phyloP scores from a whole-genome alignment of 2,329 filamentous ascomycete species.

The Mariannaea elegans region DNA sequence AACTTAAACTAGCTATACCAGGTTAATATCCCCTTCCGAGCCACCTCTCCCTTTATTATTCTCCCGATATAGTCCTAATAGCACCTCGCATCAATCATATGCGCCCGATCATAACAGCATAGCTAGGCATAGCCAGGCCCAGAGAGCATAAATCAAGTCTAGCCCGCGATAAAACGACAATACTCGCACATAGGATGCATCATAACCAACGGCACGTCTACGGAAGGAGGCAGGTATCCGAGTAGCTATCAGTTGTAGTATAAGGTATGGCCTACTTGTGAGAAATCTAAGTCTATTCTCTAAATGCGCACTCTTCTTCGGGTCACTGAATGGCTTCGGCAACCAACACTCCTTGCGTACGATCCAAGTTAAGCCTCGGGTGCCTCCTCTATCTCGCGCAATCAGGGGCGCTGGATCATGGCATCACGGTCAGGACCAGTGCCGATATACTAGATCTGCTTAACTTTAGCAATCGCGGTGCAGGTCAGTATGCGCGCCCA shows the following conservation, averaged over 20 bases:
- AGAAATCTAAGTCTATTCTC: conserved; percentile 23
- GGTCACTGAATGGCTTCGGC: conserved; percentile 20
- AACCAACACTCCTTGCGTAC: conserved; percentile 22
- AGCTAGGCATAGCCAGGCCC: conserved; percentile 3
- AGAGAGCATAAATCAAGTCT: conserved; percentile 12
- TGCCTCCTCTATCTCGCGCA: conserved; percentile 18
- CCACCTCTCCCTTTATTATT: conserved; percentile 7
- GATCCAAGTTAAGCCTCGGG: conserved; percentile 21
- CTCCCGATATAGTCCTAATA: conserved; percentile 4
- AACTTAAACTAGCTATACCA: conserved; percentile 4
- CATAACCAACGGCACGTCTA: conserved; percentile 8
- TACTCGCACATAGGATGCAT: conserved; percentile 15
- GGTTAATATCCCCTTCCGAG: conserved; percentile 3
- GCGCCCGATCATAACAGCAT: neutral
- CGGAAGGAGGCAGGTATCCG: conserved; percentile 22
- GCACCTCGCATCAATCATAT: conserved; percentile 11
- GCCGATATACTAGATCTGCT: conserved; percentile 68
- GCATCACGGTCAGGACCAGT: conserved; percentile 72
- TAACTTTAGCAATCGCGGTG: conserved; percentile 30
- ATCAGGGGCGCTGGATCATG: conserved; percentile 59
- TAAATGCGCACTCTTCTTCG: conserved; percentile 20
- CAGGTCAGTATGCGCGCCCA: conserved; percentile 21
- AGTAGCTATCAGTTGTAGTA: conserved; percentile 20
- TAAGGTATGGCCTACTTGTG: conserved; percentile 21
- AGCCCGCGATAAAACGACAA: conserved; percentile 13